Base-by-base conservation (phyloP, 306 rosid species). In the Vigna radiata region DNA sequence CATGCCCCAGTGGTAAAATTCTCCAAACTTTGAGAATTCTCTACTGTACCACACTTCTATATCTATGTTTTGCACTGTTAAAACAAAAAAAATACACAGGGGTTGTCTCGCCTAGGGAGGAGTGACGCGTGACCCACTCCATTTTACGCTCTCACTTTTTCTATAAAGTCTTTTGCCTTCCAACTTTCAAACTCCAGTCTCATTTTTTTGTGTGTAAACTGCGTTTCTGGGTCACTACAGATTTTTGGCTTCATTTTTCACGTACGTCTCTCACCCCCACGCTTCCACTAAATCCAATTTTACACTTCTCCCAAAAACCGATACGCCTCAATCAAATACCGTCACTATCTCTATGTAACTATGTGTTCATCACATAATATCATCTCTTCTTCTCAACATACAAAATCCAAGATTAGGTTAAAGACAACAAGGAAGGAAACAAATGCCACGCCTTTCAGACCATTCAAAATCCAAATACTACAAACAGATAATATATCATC, bases 91-190 rank as follows among this genome's bases (percentile, higher is more conserved):
- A 36, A 46, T 25, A 64, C 58, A 68, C 73, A 78, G 79, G 39
- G 48, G 12, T 49, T 75, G 84, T 75, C 74, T 76, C 48, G 21
- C 87, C 77, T 87, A 44, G 92, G 82, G 68, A 77, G 69, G 41
- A 47, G 92, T n/a, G 87, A 88, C 82, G 89, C 89, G 82, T 87
- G 92, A 82, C 83, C 74, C 76, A 68, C 82, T 67, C 29, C 60
- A 55, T 76, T 70, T 29, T 58, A 80, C 59, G 73, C 72, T 61
- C 43, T 70, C 83, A 77, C 87, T 75, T 76, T 80, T 67, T 76
- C 50, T 64, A 70, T 41, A 82, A 75, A 82, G 79, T 59, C 15
- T 16, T 75, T 31, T 61, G 46, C 37, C 46, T 63, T 75, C 9
- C 55, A 78, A 85, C 76, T 78, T 59, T 68, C 76, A 82, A 82